Evolutionary conservation across 2,329 filamentous ascomycete species (phyloP).

Genomic region (Talaromyces amestolkiae): DNA sequence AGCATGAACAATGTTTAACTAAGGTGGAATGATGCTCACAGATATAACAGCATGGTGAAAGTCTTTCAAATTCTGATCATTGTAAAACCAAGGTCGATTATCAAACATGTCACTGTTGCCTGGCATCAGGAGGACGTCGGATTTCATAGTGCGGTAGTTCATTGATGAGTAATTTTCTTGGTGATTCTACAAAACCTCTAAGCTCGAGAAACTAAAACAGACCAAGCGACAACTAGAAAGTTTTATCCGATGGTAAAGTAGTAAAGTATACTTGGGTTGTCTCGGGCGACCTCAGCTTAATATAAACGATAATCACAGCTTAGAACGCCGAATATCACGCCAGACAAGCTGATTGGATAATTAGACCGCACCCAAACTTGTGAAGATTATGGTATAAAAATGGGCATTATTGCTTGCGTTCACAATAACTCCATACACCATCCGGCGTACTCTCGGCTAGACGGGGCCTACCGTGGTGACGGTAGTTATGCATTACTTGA

Average conservation of each 20-base stretch:
- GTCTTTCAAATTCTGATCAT: constrained; percentile 6
- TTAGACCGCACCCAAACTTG: neutral
- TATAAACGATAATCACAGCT: constrained; percentile 8
- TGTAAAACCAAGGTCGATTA: constrained; percentile 10
- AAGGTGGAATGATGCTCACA: neutral
- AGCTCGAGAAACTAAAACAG: too few relatives aligned
- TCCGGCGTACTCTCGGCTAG: neutral
- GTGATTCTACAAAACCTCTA: neutral
- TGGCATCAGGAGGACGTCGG: constrained; percentile 13
- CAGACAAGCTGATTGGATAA: neutral
- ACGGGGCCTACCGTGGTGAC: neutral
- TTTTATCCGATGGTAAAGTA: neutral
- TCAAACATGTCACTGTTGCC: constrained; percentile 12
- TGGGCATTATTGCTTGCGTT: neutral
- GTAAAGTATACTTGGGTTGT: neutral
- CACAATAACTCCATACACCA: neutral
- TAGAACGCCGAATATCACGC: neutral
- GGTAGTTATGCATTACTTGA: neutral
- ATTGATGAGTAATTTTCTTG: neutral
- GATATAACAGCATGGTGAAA: constrained; percentile 6
- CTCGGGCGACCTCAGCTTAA: constrained; percentile 13
- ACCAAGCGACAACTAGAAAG: neutral
- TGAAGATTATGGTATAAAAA: neutral
- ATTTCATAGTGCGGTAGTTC: constrained; percentile 8
- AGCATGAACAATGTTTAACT: neutral